Evolutionary conservation across 106 monocot genomes (phyloP).

Genomic region (Hemerocallis citrina): DNA sequence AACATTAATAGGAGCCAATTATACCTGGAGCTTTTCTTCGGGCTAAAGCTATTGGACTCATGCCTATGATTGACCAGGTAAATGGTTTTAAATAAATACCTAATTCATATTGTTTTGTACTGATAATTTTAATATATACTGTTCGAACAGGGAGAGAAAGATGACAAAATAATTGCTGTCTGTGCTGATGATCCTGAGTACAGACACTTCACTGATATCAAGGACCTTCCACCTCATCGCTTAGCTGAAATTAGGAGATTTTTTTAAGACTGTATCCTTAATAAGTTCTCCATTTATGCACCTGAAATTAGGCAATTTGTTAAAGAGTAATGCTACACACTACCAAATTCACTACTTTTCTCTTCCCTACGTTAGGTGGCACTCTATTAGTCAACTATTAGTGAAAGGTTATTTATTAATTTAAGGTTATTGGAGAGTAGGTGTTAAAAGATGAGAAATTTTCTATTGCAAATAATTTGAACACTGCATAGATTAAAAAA

Average conservation of each 20-base stretch:
- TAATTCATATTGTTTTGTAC: neutral
- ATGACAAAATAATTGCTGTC: slow-evolving; percentile 90
- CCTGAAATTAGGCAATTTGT: no score
- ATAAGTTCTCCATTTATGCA: no score
- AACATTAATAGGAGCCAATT: slow-evolving; percentile 26
- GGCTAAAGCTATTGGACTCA: slow-evolving; percentile 30
- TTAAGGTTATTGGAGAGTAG: no score
- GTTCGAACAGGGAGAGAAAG: slow-evolving; percentile 57
- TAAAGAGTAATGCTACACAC: no score
- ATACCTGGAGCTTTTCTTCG: slow-evolving; percentile 30
- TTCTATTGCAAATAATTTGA: no score
- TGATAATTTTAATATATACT: neutral
- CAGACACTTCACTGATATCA: slow-evolving; percentile 72
- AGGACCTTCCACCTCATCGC: slow-evolving; percentile 86
- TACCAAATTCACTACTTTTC: no score
- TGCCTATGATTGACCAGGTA: slow-evolving; percentile 51
- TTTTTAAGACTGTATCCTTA: slow-evolving; percentile 93
- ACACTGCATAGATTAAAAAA: no score
- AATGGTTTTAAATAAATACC: no score
- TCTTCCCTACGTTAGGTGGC: no score
- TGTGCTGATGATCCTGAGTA: slow-evolving; percentile 94
- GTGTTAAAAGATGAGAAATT: no score
- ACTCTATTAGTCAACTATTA: no score
- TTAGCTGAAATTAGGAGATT: slow-evolving; percentile 85
- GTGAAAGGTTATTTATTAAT: no score